These are phyloP conservation scores for Elongisporangium prolatum DNA, from an alignment of 352 stramenopile species.

Conservation along the genomic window DNA sequence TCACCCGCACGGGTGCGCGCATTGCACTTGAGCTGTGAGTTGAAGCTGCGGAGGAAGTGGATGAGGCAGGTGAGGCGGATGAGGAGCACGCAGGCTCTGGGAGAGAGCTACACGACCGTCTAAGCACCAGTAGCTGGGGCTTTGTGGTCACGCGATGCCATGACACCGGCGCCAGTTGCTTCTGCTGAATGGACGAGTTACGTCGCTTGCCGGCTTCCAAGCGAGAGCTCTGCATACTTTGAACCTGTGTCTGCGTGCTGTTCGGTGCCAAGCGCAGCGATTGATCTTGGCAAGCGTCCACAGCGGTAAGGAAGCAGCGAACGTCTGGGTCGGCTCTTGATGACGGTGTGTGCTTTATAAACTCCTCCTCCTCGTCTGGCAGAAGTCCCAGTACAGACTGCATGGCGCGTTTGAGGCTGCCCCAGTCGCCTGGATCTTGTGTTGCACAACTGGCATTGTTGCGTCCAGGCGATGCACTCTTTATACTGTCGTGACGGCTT, in stretches of 20 bases:
- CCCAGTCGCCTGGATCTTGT: slow-evolving; percentile 22
- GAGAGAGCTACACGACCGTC: neutral
- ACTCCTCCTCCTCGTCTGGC: neutral
- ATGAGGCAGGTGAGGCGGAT: neutral
- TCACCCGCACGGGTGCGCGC: neutral
- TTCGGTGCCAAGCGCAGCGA: neutral
- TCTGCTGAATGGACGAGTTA: neutral
- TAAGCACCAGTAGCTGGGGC: slow-evolving; percentile 33
- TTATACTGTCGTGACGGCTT: neutral
- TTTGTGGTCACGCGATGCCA: slow-evolving; percentile 53
- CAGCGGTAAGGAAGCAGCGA: slow-evolving; percentile 21
- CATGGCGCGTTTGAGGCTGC: slow-evolving; percentile 26
- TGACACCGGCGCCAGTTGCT: neutral
- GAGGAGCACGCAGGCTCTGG: neutral
- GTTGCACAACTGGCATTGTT: neutral
- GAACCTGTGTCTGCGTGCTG: neutral
- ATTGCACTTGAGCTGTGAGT: slow-evolving; percentile 5
- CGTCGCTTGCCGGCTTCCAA: neutral
- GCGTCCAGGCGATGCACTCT: too few relatives aligned
- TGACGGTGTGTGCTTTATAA: neutral
- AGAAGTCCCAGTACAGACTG: slow-evolving; percentile 23
- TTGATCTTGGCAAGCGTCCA: neutral
- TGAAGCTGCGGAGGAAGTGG: slow-evolving; percentile 1
- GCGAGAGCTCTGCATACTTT: neutral
- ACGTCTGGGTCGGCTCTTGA: slow-evolving; percentile 3